These are phyloP conservation scores for Suillus plorans DNA, from an alignment of 768 basidiomycete species.

Conservation along the genomic window DNA sequence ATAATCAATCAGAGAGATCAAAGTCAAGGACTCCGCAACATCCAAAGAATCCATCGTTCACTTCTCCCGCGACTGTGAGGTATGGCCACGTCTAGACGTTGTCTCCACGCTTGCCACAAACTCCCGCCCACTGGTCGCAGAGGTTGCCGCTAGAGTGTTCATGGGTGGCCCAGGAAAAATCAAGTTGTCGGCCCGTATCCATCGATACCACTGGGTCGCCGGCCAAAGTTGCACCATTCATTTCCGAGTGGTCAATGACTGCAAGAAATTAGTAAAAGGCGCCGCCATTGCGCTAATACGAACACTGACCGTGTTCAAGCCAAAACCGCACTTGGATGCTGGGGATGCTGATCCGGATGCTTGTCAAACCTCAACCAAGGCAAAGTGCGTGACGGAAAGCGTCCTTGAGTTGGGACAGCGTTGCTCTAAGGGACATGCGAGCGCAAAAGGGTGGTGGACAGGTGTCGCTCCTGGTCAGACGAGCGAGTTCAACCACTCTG, in stretches of 20 bases:
- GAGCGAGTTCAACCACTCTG: conserved; percentile 63
- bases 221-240: conserved; percentile 76
- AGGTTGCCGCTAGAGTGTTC: conserved; percentile 53
- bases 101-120: conserved; percentile 58
- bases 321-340: conserved; percentile 40
- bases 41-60: conserved; percentile 76
- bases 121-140: conserved; percentile 56
- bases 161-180: conserved; percentile 67
- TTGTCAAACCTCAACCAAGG: conserved; percentile 59
- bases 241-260: conserved; percentile 64
- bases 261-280: conserved; percentile 64
- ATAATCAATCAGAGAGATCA: conserved; percentile 54
- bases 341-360: conserved; percentile 49
- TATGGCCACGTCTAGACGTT: conserved; percentile 77
- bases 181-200: conserved; percentile 62
- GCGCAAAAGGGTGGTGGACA: conserved; percentile 88
- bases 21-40: conserved; percentile 65
- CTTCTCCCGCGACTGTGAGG: conserved; percentile 80
- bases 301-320: conserved; percentile 65
- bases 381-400: conserved; percentile 65
- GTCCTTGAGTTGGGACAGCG: conserved; percentile 65
- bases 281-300: conserved; percentile 64
- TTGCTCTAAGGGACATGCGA: conserved; percentile 66
- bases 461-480: conserved; percentile 68
- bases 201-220: conserved; percentile 76